A percentile compares a stretch with the other conserved stretches of the same genome.
These are phyloP conservation scores for Galerina sulciceps DNA, from an alignment of 768 basidiomycete species.

Conservation along the genomic window DNA sequence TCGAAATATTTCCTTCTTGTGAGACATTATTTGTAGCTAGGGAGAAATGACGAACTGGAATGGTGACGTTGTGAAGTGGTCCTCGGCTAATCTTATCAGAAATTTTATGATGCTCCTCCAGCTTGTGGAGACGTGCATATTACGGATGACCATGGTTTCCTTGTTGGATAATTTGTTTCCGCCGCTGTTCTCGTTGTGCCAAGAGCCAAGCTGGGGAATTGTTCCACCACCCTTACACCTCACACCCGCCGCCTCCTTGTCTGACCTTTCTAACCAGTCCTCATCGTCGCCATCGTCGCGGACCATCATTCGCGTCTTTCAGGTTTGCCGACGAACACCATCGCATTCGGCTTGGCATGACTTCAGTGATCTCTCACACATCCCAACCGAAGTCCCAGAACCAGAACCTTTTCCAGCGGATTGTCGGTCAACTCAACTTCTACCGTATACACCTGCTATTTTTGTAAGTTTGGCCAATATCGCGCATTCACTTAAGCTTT, in stretches of 20 bases:
- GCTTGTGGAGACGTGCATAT: background rate
- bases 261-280: background rate
- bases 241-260: background rate
- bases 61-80: background rate
- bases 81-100: background rate
- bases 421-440: slow-evolving; percentile 64
- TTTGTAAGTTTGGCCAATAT: slow-evolving; percentile 48
- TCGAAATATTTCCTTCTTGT: background rate
- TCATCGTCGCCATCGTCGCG: background rate
- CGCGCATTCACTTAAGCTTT: slow-evolving; percentile 1
- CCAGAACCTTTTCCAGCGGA: slow-evolving; percentile 27
- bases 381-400: slow-evolving; percentile 1
- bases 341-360: slow-evolving; percentile 15
- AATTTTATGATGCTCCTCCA: background rate
- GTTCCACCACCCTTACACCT: background rate
- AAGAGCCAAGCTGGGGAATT: background rate
- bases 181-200: background rate
- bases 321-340: background rate
- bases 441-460: slow-evolving; percentile 64
- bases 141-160: background rate
- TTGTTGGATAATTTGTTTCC: slow-evolving; percentile 6
- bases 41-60: background rate
- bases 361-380: slow-evolving; percentile 14
- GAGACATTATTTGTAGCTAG: background rate
- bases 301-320: background rate